Evolutionary conservation across 805 yeast genomes (phyloP).

Genomic region (Alloascoidea hylecoeti): DNA sequence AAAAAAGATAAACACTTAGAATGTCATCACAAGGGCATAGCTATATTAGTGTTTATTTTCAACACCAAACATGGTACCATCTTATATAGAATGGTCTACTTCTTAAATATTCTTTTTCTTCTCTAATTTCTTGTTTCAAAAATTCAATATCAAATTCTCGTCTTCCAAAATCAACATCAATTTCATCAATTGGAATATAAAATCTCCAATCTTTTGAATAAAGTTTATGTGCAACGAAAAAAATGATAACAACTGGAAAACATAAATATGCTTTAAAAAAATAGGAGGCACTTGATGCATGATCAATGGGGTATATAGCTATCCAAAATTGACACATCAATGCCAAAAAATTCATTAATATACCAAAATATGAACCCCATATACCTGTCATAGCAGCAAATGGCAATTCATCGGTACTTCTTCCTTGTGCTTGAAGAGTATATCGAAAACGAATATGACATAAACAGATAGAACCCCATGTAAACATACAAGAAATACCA

Average conservation of each 20-base stretch:
- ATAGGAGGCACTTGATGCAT: conserved; percentile 18
- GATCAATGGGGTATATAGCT: conserved; percentile 42
- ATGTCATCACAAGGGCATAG: no score
- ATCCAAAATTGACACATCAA: conserved; percentile 52
- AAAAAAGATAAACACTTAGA: no score
- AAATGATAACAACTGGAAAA: conserved; percentile 19
- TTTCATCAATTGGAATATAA: conserved; percentile 22
- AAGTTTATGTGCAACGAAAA: conserved; percentile 27
- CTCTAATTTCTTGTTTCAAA: conserved; percentile 24
- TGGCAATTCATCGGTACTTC: conserved; percentile 30
- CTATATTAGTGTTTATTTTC: no score
- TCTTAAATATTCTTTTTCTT: conserved; percentile 14
- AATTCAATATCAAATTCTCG: conserved; percentile 26
- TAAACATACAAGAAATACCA: conserved; percentile 41
- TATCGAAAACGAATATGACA: conserved; percentile 41
- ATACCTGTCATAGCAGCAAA: conserved; percentile 35
- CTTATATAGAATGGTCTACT: not conserved
- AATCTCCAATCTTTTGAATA: conserved; percentile 19
- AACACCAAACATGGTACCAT: not conserved
- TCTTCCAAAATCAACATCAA: conserved; percentile 32
- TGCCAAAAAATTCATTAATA: conserved; percentile 29
- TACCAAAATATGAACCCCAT: conserved; percentile 38
- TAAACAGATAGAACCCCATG: conserved; percentile 41
- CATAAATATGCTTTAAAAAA: conserved; percentile 30
- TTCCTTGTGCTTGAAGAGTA: conserved; percentile 38